A percentile compares a stretch with the other conserved stretches of the same genome.
Conservation (phyloP, 495 filamentous ascomycete genomes). For the Aspergillus taichungensis region DNA sequence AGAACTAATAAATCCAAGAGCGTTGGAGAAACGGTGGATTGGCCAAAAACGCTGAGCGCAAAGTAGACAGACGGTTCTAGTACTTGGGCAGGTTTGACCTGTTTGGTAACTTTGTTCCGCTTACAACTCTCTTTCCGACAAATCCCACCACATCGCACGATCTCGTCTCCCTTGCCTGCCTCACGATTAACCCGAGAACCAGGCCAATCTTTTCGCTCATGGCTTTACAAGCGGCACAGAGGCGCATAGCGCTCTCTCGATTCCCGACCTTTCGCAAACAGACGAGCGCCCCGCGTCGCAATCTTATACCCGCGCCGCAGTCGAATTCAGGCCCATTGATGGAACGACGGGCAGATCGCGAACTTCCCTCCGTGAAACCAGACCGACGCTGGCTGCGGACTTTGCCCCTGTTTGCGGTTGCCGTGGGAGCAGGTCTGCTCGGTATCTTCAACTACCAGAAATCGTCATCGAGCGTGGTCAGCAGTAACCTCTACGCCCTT, state of each 20-base stretch:
- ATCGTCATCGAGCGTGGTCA: conserved; percentile 69
- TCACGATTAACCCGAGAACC: not conserved
- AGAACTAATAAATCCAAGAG: not conserved
- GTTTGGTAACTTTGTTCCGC: conserved; percentile 17
- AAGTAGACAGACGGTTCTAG: not conserved
- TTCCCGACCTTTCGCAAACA: conserved; percentile 4
- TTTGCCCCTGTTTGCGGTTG: conserved; percentile 47
- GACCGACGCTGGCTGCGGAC: conserved; percentile 41
- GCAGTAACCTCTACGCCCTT: conserved; percentile 80
- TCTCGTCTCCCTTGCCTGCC: not conserved
- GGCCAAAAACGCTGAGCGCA: too few species aligned
- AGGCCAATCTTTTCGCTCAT: conserved; percentile 1
- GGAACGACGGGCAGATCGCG: conserved; percentile 71
- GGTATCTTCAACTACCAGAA: conserved; percentile 99
- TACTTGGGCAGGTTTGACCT: conserved; percentile 21
- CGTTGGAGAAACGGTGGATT: not conserved
- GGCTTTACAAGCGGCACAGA: conserved; percentile 6
- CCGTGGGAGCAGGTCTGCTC: conserved; percentile 57
- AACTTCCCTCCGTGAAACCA: conserved; percentile 48
- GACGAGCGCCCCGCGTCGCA: conserved; percentile 26
- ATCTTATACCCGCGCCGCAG: conserved; percentile 38
- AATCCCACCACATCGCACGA: not conserved
- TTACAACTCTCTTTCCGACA: not conserved
- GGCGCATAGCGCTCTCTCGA: conserved; percentile 14
- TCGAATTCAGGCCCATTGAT: conserved; percentile 59